These are phyloP conservation scores for Apiospora phragmitis DNA, from an alignment of 2,329 filamentous ascomycete genomes.

Conservation along the genomic window DNA sequence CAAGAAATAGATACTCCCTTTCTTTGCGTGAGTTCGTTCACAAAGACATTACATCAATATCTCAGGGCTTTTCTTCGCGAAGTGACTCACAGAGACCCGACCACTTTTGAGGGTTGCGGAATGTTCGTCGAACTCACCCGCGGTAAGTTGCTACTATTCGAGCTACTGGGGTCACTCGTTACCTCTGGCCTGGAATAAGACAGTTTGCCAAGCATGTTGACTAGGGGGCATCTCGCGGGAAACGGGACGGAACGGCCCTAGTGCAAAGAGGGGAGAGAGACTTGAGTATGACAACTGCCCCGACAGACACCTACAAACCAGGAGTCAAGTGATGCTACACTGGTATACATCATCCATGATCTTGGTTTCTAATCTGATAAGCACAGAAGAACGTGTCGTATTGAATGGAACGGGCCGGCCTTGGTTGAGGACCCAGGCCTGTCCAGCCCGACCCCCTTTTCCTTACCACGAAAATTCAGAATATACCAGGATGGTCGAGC, in stretches of 20 bases:
- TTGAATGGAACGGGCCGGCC: too few relatives aligned
- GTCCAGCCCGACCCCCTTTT: too few relatives aligned
- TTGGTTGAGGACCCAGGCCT: too few relatives aligned
- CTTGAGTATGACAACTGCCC: too few relatives aligned
- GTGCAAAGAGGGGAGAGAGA: neutral
- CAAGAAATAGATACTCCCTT: neutral
- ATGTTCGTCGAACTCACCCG: neutral
- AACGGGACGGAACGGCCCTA: neutral
- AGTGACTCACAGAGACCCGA: neutral
- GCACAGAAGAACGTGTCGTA: too few relatives aligned
- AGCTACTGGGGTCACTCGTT: neutral
- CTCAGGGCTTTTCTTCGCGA: neutral
- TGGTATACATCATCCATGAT: neutral
- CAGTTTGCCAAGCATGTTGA: neutral
- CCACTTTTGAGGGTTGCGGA: neutral
- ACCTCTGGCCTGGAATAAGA: neutral
- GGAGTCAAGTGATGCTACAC: neutral
- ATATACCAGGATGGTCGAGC: too few relatives aligned
- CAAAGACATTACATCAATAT: neutral
- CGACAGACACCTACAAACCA: neutral
- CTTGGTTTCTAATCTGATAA: neutral
- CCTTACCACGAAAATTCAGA: too few relatives aligned
- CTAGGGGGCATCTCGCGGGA: neutral
- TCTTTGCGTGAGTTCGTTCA: neutral
- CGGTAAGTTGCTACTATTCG: neutral